Evolutionary conservation across 371 early-diverging fungal genomes (phyloP), one percentile per base, ranked within the genome.

Genomic region (Rhizomucor pusillus): DNA sequence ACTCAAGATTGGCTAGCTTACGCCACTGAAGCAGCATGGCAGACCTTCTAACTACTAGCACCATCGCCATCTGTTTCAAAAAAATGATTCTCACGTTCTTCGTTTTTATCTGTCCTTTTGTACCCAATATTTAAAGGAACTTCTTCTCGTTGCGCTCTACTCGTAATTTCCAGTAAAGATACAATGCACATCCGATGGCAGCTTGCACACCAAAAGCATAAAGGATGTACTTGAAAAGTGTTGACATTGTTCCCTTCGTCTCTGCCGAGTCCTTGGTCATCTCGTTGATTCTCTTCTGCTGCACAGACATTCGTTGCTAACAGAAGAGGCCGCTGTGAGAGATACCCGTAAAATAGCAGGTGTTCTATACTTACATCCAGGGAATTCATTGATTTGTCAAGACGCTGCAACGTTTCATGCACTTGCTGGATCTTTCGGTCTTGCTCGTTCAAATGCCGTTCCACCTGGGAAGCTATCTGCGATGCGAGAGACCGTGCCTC

Each of bases 1-100:
- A 61, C 73, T 34, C 62, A 72, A 39, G 85, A 89, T 61, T 92
- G 92, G 92, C 60, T 92, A 14, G 47, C 35, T 5, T 54, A 54
- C 16, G 23, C 23, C 37, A 51, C 16, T 46, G 4, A 41, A 41
- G 14, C 41, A 41, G 41, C 16, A 41, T 41, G 12, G 29, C 29
- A 5, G 3, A 5, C 29, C 7, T 29, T 29, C n/a, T n/a, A n/a
- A n/a, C n/a, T n/a, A n/a, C n/a, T 29, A 41, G 3, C 41, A 19
- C 41, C 41, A 41, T 41, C 41, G 11, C 2, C 16, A 29, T 29
- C 7, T 29, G 29, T 3, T 29, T 29, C 3, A 29, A 7, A 29
- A 29, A 29, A 29, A 29, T 3, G 29, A 29, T 29, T 29, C 29
- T 7, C 29, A 3, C 7, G 29, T 14, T 50, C n/a, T 43, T 52